Base-by-base conservation (phyloP, 164 flowering plant genomes). In the Stephania japonica region DNA sequence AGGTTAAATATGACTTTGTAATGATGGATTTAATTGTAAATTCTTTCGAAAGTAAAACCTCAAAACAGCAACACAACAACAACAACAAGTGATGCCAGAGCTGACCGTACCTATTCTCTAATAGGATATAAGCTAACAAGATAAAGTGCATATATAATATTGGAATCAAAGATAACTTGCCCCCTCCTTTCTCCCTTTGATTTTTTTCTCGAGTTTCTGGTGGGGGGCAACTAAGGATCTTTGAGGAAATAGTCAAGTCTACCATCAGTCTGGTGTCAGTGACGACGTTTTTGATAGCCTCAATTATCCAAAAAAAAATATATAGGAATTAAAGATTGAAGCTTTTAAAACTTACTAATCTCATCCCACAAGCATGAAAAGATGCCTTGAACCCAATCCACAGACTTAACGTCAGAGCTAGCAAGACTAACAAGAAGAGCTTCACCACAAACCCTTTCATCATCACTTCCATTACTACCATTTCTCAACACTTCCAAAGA, bases 281-380 rank as follows among this genome's bases (percentile, higher is more conserved):
- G 10, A 23, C 26, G 5, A 65, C 26, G 32, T 65, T 23, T 16
- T 6, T 16, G 5, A 23, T 8, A 25, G 14, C 14, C 9, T 11
- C 7, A 65, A 3, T 65, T 5, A 43, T 5, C 47, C 47, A 10
- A 50, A 50, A 50, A 10, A 18, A 50, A 50, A 50, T 4, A n/a
- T 50, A 4, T 13, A 50, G 59, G 18, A 44, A 12, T 16, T 4
- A 50, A 10, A 50, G 62, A 56, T 56, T 56, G 6, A 56, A 56
- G 62, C 79, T 79, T 70, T 56, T 56, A 5, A 56, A 56, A n/a
- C 79, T 79, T 70, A 79, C 81, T 2, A 14, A 73, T 76, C 65
- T 79, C 79, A 67, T 76, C 76, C 79, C 79, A 70, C 53, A 79
- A 73, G 63, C 81, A 79, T n/a, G 79, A 73, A 68, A 79, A 79